Base-by-base conservation (phyloP, 129 eudicot species). In the Flaveria sonorensis region DNA sequence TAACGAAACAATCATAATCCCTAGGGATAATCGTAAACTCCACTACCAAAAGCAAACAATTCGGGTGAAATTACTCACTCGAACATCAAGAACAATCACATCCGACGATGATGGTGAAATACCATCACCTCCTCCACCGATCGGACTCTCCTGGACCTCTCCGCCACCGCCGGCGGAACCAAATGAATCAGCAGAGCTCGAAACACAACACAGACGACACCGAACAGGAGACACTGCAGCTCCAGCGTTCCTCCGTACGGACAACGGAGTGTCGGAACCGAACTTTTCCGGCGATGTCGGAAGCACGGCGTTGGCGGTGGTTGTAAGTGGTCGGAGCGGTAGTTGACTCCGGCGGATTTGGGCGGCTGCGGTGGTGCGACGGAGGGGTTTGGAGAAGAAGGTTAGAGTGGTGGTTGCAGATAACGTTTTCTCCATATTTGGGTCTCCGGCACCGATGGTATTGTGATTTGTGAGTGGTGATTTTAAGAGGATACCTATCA, bases 61-160 rank as follows among this genome's bases (percentile, higher is more conserved):
- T 14, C 6, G 77, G 26, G 42, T 8, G 32, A 36, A 60, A 12
- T 26, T 10, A 62, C 89, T 78, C 77, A 93, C 98, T 39, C 78
- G 74, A 75, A 93, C 98, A 85, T 93, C 97, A 64, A 93, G 98
- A 71, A 87, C 64, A 8, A 93, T 93, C 43, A 87, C 96, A 87
- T 91, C 98, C 39, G 91, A 73, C 32, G 88, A 71, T 63, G 71
- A 71, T 13, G 81, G 80, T 21, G 93, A 79, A 78, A 72, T 84
- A 71, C 81, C 92, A 20, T 77, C 85, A 60, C n/a, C 81, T 10
- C 72, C 87, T 1, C 36, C 36, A 30, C 36, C 36, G 36, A 30
- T 30, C 36, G 36, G 36, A 30, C 36, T 30, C 36, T 30, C 36
- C 36, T 30, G 0, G 36, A 30, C 36, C 36, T 30, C 36, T 30